Base-by-base conservation (phyloP, 352 stramenopile genomes). In the Globisporangium megalacanthum region DNA sequence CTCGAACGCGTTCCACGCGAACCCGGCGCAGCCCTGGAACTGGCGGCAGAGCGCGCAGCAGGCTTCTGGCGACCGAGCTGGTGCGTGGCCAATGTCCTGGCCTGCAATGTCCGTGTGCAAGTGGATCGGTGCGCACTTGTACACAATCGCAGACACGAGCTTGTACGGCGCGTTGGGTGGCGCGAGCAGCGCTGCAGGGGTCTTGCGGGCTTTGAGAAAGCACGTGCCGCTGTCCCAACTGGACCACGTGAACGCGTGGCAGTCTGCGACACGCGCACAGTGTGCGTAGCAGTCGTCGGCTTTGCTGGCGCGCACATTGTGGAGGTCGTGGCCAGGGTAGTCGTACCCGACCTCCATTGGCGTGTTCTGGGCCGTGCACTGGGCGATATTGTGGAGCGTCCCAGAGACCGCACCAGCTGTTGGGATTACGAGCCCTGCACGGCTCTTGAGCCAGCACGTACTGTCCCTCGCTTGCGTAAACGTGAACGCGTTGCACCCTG, bases 41-140 rank as follows among this genome's bases (percentile, higher is more conserved):
- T 56, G 42, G 44, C 54, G 52, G 57, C 70, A 79, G 46, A 69
- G 61, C 50, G 56, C 56, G 58, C 70, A 79, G 48, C 70, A 79
- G 8, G 48, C 55, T 19, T 79, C 68, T 6, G 66, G 50, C 7
- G 61, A 69, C 11, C 47, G 46, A 0, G 58, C 64, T 6, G 41
- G 60, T 11, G 50, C 58, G 50, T 60, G 64, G 1, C 36, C 52
- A 10, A 74, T 54, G 47, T 74, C 66, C 17, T 65, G 42, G 25
- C 64, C 66, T 4, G 44, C 63, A 47, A 63, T 65, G 51, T 73
- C 66, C 15, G 44, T 51, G 53, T 73, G 60, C 10, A 15, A 31
- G 29, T 58, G 17, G 25, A 75, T 46, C 48, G 69, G 65, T 39
- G 62, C 50, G 55, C 67, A 69, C 53, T 62, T 66, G 62, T 75